Percentiles rank a stretch among this genome's conserved stretches.
phyloP scores from a whole-genome alignment of 1,284 basidiomycete genomes.

The Peniophora sp. region DNA sequence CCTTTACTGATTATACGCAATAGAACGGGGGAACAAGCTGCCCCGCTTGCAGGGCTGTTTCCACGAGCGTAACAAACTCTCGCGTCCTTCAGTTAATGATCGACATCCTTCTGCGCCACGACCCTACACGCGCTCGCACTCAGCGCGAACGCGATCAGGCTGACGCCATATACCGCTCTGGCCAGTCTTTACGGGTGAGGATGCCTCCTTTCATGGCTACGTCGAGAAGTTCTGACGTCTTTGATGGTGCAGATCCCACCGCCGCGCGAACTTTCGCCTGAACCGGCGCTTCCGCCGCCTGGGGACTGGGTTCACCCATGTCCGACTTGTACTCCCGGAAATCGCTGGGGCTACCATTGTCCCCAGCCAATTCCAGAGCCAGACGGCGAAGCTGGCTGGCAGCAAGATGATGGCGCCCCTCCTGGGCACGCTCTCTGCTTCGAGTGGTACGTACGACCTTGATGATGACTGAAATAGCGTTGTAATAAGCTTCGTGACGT shows the following conservation, averaged over 20 bases:
- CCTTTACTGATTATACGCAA: no score
- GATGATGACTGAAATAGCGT: no score
- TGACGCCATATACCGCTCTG: constrained; percentile 63
- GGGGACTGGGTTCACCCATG: constrained; percentile 63
- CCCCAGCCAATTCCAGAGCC: constrained; percentile 68
- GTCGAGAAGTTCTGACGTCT: constrained; percentile 4
- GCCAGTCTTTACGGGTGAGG: constrained; percentile 62
- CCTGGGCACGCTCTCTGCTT: constrained; percentile 71
- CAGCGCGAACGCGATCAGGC: constrained; percentile 65
- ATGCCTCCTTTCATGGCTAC: constrained; percentile 10
- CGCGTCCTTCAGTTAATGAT: constrained; percentile 62
- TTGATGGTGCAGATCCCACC: constrained; percentile 48
- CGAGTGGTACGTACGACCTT: constrained; percentile 41
- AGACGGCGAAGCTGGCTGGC: constrained; percentile 64
- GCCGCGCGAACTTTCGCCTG: constrained; percentile 65
- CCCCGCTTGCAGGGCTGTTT: constrained; percentile 62
- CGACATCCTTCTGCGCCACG: constrained; percentile 56
- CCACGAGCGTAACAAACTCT: constrained; percentile 60
- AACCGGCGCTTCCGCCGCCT: constrained; percentile 55
- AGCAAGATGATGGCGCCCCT: constrained; percentile 60
- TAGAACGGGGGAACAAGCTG: constrained; percentile 78
- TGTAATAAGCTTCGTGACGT: no score
- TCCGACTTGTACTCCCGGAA: constrained; percentile 60
- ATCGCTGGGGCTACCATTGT: constrained; percentile 65
- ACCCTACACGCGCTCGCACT: constrained; percentile 55